phyloP scores from a whole-genome alignment of 2,329 filamentous ascomycete genomes.

The Dryadomyces quercivorus region DNA sequence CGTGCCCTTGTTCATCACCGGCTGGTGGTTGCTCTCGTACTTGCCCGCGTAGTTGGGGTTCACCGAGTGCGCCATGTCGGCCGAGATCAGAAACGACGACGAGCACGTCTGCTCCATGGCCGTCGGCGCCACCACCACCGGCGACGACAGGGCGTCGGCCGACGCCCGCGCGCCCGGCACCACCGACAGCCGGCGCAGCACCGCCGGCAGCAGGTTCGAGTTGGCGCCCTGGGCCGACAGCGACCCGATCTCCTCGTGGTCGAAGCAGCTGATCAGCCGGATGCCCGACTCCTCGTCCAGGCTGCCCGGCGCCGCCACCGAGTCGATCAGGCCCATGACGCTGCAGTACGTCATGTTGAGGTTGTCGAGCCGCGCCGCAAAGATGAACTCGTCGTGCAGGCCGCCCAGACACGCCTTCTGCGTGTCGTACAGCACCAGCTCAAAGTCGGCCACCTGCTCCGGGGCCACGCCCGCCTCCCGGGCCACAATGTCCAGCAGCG shows the following conservation, averaged over 20 bases:
- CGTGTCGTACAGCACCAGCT: conserved; percentile 93
- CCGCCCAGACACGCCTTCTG: conserved; percentile 85
- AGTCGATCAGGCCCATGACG: conserved; percentile 72
- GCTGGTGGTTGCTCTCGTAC: conserved; percentile 82
- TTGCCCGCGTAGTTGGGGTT: conserved; percentile 91
- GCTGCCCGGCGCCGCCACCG: conserved; percentile 48
- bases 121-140: conserved; percentile 57
- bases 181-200: conserved; percentile 76
- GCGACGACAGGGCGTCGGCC: conserved; percentile 20
- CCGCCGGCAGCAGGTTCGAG: conserved; percentile 79
- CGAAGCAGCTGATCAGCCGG: conserved; percentile 86
- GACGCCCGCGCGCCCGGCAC: conserved; percentile 34
- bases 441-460: conserved; percentile 76
- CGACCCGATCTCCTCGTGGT: conserved; percentile 95
- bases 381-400: conserved; percentile 87
- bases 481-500: conserved; percentile 75
- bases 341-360: conserved; percentile 94
- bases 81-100: conserved; percentile 85
- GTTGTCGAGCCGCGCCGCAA: conserved; percentile 91
- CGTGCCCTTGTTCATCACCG: conserved; percentile 90
- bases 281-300: conserved; percentile 61
- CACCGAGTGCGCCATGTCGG: conserved; percentile 94
- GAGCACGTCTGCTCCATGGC: conserved; percentile 89
- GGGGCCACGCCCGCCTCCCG: conserved; percentile 60
- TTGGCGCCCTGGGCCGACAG: conserved; percentile 86